Evolutionary conservation across 352 stramenopile genomes (phyloP), one percentile per base, ranked within the genome.

Genomic region (Albugo candida): DNA sequence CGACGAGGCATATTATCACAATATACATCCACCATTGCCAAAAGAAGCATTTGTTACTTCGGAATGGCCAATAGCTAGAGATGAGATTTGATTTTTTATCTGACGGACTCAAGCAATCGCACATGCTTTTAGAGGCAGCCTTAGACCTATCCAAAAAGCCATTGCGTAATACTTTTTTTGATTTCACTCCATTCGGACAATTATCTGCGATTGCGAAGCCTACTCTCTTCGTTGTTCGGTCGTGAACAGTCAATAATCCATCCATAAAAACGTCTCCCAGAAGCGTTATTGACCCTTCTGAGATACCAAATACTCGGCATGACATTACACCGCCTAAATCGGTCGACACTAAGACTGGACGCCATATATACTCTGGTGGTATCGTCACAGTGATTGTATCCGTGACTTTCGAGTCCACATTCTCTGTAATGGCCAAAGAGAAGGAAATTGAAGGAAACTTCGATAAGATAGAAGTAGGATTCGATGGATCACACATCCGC

Each of bases 1-100:
- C 41, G 13, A 68, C 56, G 31, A 66, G 47, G 13, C 62, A 61
- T 11, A 65, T 73, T 20, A 91, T 51, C 5, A 91, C 65, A 20
- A 91, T 58, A 51, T 91, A 87, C 70, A 83, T 87, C 77, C 77
- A 91, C 77, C 77, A 91, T 43, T 77, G 60, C 77, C 77, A 91
- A 55, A 84, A 85, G 68, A 75, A 86, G 63, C 77, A 91, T 13
- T 67, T 61, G 44, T 81, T 83, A 53, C 61, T 55, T 11, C 63
- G 65, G 52, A 81, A 73, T 3, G 74, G 72, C 16, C 70, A 48
- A 41, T 71, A 77, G 36, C 64, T 73, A 34, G 57, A 77, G 18
- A 91, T 36, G n/a, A 84, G 50, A 21, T 59, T 83, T 36, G 53
- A 66, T 49, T 70, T 80, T 36, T 60, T 58, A 55, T 85, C 72